A percentile compares a stretch with the other conserved stretches of the same genome.
phyloP scores from a whole-genome alignment of 345 rosid species.

The Populus pruinosa region DNA sequence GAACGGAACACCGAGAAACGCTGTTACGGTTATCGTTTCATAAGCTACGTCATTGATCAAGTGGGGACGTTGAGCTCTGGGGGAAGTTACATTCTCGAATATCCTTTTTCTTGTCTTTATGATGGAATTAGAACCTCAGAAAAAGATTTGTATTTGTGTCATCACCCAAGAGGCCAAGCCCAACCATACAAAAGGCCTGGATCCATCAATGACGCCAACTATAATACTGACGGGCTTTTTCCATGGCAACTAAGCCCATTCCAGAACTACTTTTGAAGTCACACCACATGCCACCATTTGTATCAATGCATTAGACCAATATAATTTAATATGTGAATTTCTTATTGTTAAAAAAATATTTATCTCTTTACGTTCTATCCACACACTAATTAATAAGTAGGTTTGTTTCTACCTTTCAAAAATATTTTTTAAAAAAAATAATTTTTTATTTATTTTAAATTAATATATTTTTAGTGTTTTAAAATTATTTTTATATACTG shows the following conservation, averaged over 20 bases:
- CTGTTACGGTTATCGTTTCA: not conserved
- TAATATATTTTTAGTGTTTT: too few relatives aligned
- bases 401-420: too few relatives aligned
- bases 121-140: not conserved
- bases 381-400: too few relatives aligned
- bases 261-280: not conserved
- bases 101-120: not conserved
- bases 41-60: not conserved
- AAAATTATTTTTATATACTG: too few relatives aligned
- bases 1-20: not conserved
- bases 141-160: not conserved
- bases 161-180: not conserved
- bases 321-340: too few relatives aligned
- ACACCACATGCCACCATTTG: too few relatives aligned
- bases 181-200: not conserved
- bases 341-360: too few relatives aligned
- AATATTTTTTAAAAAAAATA: too few relatives aligned
- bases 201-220: not conserved
- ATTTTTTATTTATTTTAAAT: too few relatives aligned
- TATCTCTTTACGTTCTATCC: too few relatives aligned
- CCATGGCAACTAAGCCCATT: not conserved
- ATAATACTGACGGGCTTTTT: not conserved
- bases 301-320: too few relatives aligned
- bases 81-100: not conserved
- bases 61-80: not conserved